Base-by-base conservation (phyloP, 257 asterid species). In the Mentha longifolia region DNA sequence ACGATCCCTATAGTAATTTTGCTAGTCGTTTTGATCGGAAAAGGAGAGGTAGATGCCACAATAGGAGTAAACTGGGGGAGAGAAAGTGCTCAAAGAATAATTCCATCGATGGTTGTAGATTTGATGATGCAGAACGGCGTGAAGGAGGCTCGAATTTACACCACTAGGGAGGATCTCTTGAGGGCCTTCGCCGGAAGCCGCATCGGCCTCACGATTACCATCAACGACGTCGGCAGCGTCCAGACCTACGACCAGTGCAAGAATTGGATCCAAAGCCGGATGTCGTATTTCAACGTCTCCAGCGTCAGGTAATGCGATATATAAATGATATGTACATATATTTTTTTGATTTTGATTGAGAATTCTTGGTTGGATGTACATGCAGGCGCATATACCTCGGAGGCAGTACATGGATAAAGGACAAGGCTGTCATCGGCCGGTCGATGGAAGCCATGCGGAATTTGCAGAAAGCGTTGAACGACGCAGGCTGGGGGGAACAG, bases 51-150 rank as follows among this genome's bases (percentile, higher is more conserved):
- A 51, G 72, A 51, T 51, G 76, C 59, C 1, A 46, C 19, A 16
- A 62, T 80, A 37, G 84, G 81, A 0, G 58, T 76, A 0, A 76
- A 72, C 7, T 77, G 80, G 79, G 78, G 78, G 10, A 46, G 77
- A 17, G 9, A 28, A 7, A 65, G 11, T 17, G 51, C 28, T 5
- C 82, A 73, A 17, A 74, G 59, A 54, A 19, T 81, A 58, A 15
- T 77, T 2, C 85, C 85, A 1, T 74, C 85, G 0, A n/a, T 11
- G 62, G 85, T 77, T 17, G 78, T 81, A 6, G 85, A 81, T 56
- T 15, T 81, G 61, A 5, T 77, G 46, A 33, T 33, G 41, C 85
- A 81, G 12, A 81, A 81, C 12, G 60, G 59, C 1, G 25, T 80
- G 14, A 13, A 6, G 7, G 60, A 59, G 10, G 81, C 74, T 5